phyloP scores from a whole-genome alignment of 768 basidiomycete genomes.

The Suillus lakei region DNA sequence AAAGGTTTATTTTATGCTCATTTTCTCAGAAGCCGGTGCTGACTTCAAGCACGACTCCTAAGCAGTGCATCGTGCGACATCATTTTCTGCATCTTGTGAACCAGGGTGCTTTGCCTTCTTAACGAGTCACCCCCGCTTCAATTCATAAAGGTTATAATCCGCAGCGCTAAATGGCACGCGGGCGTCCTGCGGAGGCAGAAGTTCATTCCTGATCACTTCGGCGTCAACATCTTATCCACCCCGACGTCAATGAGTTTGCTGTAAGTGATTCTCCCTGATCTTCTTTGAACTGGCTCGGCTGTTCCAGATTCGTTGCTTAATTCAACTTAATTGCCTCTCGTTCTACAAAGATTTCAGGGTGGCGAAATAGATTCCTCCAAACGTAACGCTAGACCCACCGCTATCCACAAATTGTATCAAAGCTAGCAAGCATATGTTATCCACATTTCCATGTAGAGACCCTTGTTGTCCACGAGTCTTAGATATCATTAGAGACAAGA shows the following conservation, averaged over 20 bases:
- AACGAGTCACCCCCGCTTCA: not conserved
- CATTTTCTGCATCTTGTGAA: not conserved
- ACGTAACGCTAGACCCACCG: not conserved
- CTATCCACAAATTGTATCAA: not conserved
- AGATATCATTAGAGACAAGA: not conserved
- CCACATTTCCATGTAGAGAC: not conserved
- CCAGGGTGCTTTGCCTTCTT: not conserved
- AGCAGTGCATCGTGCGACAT: not conserved
- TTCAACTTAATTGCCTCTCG: not conserved
- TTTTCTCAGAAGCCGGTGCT: not conserved
- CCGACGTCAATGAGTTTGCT: not conserved
- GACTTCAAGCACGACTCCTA: not conserved
- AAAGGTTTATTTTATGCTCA: not conserved
- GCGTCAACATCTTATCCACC: not conserved
- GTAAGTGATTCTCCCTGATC: not conserved
- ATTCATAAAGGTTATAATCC: not conserved
- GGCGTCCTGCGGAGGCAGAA: not conserved
- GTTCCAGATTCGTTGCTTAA: not conserved
- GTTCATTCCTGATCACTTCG: not conserved
- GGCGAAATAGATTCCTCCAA: not conserved
- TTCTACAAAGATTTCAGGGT: not conserved
- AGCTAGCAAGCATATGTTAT: not conserved
- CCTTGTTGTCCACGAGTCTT: not conserved
- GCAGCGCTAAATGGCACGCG: not conserved
- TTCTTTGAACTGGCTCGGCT: not conserved